Percentiles rank a stretch among this genome's conserved stretches.
Conservation (phyloP, 352 stramenopile genomes). For the Pythium insidiosum region DNA sequence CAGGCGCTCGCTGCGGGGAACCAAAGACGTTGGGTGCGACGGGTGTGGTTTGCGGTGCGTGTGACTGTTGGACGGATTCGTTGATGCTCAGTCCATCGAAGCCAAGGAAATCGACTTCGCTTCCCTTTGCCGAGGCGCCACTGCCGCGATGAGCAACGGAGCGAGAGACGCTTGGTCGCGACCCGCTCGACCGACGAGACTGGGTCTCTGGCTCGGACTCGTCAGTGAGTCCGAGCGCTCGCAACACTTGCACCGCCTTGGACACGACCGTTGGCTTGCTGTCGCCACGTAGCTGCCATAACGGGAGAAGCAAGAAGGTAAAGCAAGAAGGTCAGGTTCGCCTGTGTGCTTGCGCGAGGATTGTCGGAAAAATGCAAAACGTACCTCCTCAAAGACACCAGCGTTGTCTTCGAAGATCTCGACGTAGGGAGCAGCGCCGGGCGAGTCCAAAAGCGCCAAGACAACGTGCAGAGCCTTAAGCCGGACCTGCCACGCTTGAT, state of each 20-base stretch:
- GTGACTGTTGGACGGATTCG: neutral
- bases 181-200: too few species aligned
- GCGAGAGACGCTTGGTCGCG: constrained; percentile 1
- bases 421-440: constrained; percentile 50
- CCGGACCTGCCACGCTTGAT: constrained; percentile 74
- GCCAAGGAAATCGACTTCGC: constrained; percentile 74
- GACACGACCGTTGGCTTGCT: constrained; percentile 71
- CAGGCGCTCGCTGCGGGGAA: constrained; percentile 3
- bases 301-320: neutral
- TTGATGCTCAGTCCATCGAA: constrained; percentile 54
- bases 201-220: constrained; percentile 25
- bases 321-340: neutral
- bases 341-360: neutral
- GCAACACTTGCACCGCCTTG: constrained; percentile 66
- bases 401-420: constrained; percentile 82
- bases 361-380: neutral
- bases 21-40: constrained; percentile 14
- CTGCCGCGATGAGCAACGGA: constrained; percentile 10
- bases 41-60: constrained; percentile 4
- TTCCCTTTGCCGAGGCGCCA: too few species aligned
- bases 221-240: constrained; percentile 51
- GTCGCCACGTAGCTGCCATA: constrained; percentile 59
- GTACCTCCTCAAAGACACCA: constrained; percentile 69
- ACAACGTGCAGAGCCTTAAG: constrained; percentile 82
- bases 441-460: constrained; percentile 64